Conservation (phyloP, 164 flowering plant genomes). For the Macadamia tetraphylla region DNA sequence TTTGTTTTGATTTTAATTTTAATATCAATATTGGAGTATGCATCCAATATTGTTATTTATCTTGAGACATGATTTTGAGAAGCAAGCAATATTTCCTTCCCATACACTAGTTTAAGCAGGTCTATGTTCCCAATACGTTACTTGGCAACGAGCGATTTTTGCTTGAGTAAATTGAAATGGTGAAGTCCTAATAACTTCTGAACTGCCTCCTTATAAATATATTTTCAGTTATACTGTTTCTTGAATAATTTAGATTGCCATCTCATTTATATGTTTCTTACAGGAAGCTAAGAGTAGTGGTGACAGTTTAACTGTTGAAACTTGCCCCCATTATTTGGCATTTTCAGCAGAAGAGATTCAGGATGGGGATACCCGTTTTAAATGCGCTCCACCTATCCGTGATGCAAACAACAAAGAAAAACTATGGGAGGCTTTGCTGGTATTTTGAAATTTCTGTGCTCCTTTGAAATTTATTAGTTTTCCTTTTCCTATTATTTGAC, state of each 20-base stretch:
- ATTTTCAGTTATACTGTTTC: too few relatives aligned
- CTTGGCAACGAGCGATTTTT: too few relatives aligned
- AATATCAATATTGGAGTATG: too few relatives aligned
- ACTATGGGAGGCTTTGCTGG: slow-evolving; percentile 83
- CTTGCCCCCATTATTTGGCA: slow-evolving; percentile 94
- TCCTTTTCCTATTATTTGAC: neutral
- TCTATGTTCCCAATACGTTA: too few relatives aligned
- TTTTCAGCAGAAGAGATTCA: slow-evolving; percentile 90
- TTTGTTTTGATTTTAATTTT: neutral
- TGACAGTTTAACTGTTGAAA: slow-evolving; percentile 83
- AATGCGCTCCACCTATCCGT: slow-evolving; percentile 94
- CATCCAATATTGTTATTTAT: too few relatives aligned
- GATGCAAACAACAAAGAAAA: slow-evolving; percentile 67
- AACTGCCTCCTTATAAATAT: too few relatives aligned
- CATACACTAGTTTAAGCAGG: too few relatives aligned
- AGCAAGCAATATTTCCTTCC: too few relatives aligned
- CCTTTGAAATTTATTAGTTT: neutral
- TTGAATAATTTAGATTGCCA: neutral
- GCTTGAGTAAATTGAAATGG: too few relatives aligned
- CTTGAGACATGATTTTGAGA: too few relatives aligned
- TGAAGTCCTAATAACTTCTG: too few relatives aligned
- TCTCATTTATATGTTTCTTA: slow-evolving; percentile 5
- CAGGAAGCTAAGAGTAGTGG: slow-evolving; percentile 79
- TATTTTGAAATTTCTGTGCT: slow-evolving; percentile 18
- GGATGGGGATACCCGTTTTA: slow-evolving; percentile 94